Percentiles rank a stretch among this genome's conserved stretches.
Conservation (phyloP, 2,329 filamentous ascomycete genomes). For the Hirsutella rhossiliensis region DNA sequence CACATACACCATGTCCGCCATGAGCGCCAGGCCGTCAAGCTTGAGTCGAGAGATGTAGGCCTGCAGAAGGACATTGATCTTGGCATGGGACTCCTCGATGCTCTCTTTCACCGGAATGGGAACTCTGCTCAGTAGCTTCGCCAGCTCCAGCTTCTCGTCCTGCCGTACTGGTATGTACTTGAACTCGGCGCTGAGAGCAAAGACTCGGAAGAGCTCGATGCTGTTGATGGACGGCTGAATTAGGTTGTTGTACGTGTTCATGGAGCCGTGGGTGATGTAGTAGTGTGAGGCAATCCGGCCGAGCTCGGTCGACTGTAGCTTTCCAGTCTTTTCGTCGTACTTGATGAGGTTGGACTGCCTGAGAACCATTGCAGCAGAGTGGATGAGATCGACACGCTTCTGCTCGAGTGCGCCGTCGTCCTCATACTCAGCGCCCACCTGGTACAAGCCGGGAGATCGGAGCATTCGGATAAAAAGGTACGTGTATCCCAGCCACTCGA, state of each 20-base stretch:
- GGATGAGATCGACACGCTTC: conserved; percentile 92
- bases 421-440: conserved; percentile 91
- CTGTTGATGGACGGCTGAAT: conserved; percentile 87
- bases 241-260: conserved; percentile 93
- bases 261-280: conserved; percentile 92
- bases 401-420: conserved; percentile 86
- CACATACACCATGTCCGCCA: conserved; percentile 98
- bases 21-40: conserved; percentile 84
- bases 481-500: conserved; percentile 98
- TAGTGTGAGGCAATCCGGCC: conserved; percentile 96
- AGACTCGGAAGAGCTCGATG: conserved; percentile 94
- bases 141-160: conserved; percentile 93
- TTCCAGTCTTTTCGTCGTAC: conserved; percentile 89
- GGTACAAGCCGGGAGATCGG: conserved; percentile 85
- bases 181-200: conserved; percentile 93
- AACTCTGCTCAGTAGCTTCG: conserved; percentile 78
- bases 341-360: conserved; percentile 84
- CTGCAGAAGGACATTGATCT: conserved; percentile 95
- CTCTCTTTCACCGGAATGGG: conserved; percentile 96
- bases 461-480: conserved; percentile 98
- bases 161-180: conserved; percentile 97
- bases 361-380: conserved; percentile 79
- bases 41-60: conserved; percentile 93
- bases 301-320: conserved; percentile 81
- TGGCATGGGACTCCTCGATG: conserved; percentile 91